A percentile compares a stretch with the other conserved stretches of the same genome.
Evolutionary conservation across 2,329 filamentous ascomycete genomes (phyloP).

Genomic region (Mycosphaerella sp.): DNA sequence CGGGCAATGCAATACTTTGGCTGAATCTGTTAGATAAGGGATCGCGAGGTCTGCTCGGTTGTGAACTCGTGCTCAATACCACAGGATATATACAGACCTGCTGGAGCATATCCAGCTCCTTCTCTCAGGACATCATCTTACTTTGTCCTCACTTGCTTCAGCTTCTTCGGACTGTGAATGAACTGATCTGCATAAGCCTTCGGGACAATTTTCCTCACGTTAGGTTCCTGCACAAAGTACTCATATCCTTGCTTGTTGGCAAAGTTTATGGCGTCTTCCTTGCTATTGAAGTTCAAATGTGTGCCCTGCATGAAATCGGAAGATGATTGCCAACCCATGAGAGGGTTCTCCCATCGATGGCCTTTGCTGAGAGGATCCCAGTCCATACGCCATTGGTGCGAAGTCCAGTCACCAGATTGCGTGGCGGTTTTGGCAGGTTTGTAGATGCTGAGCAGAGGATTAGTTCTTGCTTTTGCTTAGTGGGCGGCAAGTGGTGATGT

Average conservation of each 20-base stretch:
- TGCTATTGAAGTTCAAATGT: conserved; percentile 79
- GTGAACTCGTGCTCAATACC: conserved; percentile 4
- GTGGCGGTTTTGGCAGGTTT: conserved; percentile 88
- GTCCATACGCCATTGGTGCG: conserved; percentile 90
- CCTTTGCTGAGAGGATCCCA: conserved; percentile 93
- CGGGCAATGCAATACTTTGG: neutral
- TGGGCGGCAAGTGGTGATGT: neutral
- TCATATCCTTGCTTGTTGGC: conserved; percentile 99
- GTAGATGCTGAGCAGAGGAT: conserved; percentile 63
- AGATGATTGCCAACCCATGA: conserved; percentile 98
- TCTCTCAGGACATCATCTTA: conserved; percentile 39
- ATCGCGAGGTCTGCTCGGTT: neutral
- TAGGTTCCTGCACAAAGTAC: conserved; percentile 97
- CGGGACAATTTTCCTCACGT: conserved; percentile 73
- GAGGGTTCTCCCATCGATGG: conserved; percentile 93
- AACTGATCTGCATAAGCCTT: conserved; percentile 99
- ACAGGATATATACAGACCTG: conserved; percentile 7
- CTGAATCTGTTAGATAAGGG: neutral
- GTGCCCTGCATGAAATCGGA: conserved; percentile 94
- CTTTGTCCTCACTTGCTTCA: conserved; percentile 76
- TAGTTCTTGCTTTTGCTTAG: neutral
- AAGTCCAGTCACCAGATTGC: conserved; percentile 83
- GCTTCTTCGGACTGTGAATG: conserved; percentile 71
- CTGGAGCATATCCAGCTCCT: neutral
- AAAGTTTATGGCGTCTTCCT: conserved; percentile 91